These are phyloP conservation scores for Penicillium brevicompactum DNA, from an alignment of 2,329 filamentous ascomycete species.

Conservation along the genomic window DNA sequence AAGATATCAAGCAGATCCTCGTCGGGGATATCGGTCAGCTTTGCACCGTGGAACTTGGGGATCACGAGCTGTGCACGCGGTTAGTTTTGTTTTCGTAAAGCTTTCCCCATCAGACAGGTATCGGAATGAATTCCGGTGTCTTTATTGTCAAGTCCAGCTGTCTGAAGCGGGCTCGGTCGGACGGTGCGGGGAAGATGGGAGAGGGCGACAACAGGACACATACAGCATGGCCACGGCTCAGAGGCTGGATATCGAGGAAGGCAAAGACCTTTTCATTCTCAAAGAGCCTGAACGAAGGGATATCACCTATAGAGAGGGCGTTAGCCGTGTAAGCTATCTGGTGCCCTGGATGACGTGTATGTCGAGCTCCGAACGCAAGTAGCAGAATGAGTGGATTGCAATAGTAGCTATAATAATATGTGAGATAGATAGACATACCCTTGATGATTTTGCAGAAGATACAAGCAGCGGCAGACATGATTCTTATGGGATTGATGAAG, in stretches of 20 bases:
- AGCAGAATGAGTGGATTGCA: not conserved
- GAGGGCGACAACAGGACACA: conserved; percentile 31
- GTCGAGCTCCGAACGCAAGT: not conserved
- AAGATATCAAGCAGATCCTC: conserved; percentile 81
- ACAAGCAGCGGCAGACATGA: conserved; percentile 62
- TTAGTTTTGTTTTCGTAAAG: not conserved
- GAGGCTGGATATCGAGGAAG: conserved; percentile 92
- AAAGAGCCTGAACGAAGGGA: conserved; percentile 94
- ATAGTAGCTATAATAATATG: not conserved
- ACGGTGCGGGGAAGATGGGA: conserved; percentile 22
- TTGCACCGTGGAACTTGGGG: conserved; percentile 90
- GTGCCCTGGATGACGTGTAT: not conserved
- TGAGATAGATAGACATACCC: conserved; percentile 54
- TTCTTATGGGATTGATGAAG: not conserved
- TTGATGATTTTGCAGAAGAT: conserved; percentile 99
- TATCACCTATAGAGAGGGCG: conserved; percentile 67
- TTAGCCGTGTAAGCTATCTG: not conserved
- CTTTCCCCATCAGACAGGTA: not conserved
- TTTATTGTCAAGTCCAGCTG: not conserved
- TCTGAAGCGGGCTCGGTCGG: not conserved
- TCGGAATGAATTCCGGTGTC: not conserved
- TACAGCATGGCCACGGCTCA: conserved; percentile 88
- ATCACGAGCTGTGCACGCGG: conserved; percentile 74
- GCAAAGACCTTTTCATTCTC: conserved; percentile 92
- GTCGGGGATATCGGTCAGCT: conserved; percentile 90